These are phyloP conservation scores for Begonia masoniana DNA, from an alignment of 306 rosid species.

Conservation along the genomic window DNA sequence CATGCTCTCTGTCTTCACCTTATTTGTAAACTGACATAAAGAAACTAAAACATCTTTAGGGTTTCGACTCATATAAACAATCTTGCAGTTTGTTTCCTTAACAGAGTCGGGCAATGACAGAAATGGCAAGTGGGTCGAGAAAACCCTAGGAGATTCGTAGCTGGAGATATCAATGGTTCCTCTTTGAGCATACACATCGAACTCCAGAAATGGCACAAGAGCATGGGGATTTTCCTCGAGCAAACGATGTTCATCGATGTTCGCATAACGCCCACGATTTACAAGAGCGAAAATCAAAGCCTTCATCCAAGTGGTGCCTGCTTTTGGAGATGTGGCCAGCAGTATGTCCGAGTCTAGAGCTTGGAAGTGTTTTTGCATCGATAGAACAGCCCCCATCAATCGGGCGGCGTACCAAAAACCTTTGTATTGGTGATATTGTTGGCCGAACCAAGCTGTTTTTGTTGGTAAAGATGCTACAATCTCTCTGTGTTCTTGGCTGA, in stretches of 20 bases:
- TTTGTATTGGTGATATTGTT: too few relatives aligned
- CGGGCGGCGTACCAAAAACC: too few relatives aligned
- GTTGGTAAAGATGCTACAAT: too few relatives aligned
- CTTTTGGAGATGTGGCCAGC: conserved; percentile 22
- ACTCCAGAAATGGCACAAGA: conserved; percentile 24
- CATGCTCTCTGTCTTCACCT: background rate
- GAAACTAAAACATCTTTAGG: conserved; percentile 3
- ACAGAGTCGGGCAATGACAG: background rate
- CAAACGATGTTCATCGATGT: conserved; percentile 12
- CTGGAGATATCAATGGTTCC: conserved; percentile 4
- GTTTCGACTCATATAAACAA: background rate
- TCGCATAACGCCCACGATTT: conserved; percentile 7
- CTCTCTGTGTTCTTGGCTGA: too few relatives aligned
- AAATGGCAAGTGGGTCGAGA: conserved; percentile 9
- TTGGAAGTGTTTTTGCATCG: conserved; percentile 18
- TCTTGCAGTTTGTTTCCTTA: background rate
- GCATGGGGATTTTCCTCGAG: too few relatives aligned
- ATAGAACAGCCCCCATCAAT: too few relatives aligned
- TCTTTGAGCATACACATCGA: background rate
- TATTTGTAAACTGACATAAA: background rate
- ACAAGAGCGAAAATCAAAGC: conserved; percentile 18
- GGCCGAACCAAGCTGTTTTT: too few relatives aligned
- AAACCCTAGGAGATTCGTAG: conserved; percentile 5
- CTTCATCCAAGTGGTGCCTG: conserved; percentile 42
- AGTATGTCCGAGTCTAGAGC: conserved; percentile 17